phyloP scores from a whole-genome alignment of 352 stramenopile genomes.

The Phytopythium sindhum region DNA sequence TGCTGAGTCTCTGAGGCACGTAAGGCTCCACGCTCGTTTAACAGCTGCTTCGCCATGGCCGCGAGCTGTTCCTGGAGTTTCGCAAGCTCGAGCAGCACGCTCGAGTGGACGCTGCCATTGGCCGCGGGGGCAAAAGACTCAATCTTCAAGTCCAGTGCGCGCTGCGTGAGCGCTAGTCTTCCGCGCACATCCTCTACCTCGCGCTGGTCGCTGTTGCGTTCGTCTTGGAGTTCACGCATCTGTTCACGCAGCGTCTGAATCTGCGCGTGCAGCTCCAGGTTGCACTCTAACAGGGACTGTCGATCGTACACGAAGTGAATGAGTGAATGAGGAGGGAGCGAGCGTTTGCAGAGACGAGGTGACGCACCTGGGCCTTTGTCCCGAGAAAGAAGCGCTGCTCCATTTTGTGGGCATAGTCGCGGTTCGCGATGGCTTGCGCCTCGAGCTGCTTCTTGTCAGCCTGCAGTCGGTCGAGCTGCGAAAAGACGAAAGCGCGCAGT shows the following conservation, averaged over 20 bases:
- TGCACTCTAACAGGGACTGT: constrained; percentile 59
- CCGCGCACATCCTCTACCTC: constrained; percentile 39
- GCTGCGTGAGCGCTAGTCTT: constrained; percentile 67
- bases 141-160: constrained; percentile 64
- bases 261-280: constrained; percentile 42
- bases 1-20: constrained; percentile 33
- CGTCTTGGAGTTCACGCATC: constrained; percentile 9
- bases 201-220: constrained; percentile 10
- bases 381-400: constrained; percentile 82
- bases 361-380: constrained; percentile 45
- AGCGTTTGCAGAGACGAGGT: background rate
- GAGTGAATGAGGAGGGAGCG: background rate
- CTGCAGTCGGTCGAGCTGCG: constrained; percentile 70
- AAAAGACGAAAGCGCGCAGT: no score
- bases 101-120: constrained; percentile 71
- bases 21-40: constrained; percentile 39
- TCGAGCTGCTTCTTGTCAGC: constrained; percentile 74
- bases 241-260: constrained; percentile 16
- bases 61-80: constrained; percentile 65
- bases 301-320: background rate
- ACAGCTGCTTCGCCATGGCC: constrained; percentile 60
- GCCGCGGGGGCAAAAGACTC: constrained; percentile 46
- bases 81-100: constrained; percentile 73
- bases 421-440: constrained; percentile 74
- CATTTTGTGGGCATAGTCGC: constrained; percentile 84